These are phyloP conservation scores for Elongisporangium prolatum DNA, from an alignment of 352 stramenopile species.

Conservation along the genomic window DNA sequence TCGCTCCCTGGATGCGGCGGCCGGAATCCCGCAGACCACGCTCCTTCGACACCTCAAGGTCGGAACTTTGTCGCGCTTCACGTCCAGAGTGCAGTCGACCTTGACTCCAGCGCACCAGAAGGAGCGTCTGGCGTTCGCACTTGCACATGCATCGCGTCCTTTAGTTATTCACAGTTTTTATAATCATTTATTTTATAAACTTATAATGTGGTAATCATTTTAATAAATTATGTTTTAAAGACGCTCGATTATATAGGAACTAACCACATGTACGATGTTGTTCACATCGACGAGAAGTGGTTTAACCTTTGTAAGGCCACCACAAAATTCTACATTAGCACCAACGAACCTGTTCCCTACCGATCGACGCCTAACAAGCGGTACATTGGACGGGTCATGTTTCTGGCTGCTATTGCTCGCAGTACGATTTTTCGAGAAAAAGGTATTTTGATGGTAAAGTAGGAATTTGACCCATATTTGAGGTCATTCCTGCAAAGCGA, in stretches of 20 bases:
- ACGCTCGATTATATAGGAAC: slow-evolving; percentile 24
- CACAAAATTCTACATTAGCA: slow-evolving; percentile 11
- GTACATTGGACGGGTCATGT: slow-evolving; percentile 32
- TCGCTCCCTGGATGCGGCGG: slow-evolving; percentile 28
- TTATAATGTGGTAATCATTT: slow-evolving; percentile 1
- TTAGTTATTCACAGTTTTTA: slow-evolving; percentile 1
- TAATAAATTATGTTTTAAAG: slow-evolving; percentile 16
- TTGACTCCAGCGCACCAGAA: slow-evolving; percentile 40
- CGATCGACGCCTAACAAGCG: slow-evolving; percentile 21
- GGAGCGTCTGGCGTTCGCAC: slow-evolving; percentile 19
- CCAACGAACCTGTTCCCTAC: slow-evolving; percentile 3
- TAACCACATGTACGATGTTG: slow-evolving; percentile 38
- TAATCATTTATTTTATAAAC: not conserved
- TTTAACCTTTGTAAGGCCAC: slow-evolving; percentile 18
- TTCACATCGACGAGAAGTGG: slow-evolving; percentile 48
- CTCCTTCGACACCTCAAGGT: slow-evolving; percentile 36
- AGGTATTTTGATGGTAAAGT: slow-evolving; percentile 40
- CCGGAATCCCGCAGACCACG: slow-evolving; percentile 42
- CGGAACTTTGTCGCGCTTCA: slow-evolving; percentile 13
- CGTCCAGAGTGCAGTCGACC: slow-evolving; percentile 36
- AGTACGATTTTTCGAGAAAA: slow-evolving; percentile 27
- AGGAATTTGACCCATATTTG: slow-evolving; percentile 25
- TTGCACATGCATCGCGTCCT: slow-evolving; percentile 1
- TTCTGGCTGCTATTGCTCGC: slow-evolving; percentile 35
- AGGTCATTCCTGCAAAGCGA: not conserved